A percentile compares a stretch with the other conserved stretches of the same genome.
phyloP scores from a whole-genome alignment of 768 basidiomycete species.

The Chalciporus pseudorubinellus region DNA sequence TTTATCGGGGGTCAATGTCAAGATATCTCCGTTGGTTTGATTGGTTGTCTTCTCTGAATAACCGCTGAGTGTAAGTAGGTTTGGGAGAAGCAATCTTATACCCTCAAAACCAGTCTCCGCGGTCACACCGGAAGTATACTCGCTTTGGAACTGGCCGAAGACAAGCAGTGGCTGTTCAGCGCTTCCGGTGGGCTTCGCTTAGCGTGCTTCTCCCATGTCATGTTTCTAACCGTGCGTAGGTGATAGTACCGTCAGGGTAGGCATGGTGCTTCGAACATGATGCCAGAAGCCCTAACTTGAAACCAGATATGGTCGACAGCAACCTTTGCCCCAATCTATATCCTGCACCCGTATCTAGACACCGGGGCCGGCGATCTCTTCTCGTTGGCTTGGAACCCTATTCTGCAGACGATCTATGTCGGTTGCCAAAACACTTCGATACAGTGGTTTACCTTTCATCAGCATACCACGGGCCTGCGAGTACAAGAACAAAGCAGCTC shows the following conservation, averaged over 20 bases:
- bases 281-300: slow-evolving; percentile 5
- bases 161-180: slow-evolving; percentile 85
- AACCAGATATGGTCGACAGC: slow-evolving; percentile 79
- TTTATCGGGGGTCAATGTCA: slow-evolving; percentile 80
- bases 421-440: slow-evolving; percentile 93
- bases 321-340: slow-evolving; percentile 61
- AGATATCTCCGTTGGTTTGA: slow-evolving; percentile 63
- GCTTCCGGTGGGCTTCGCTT: slow-evolving; percentile 62
- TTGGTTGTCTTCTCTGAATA: neutral
- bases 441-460: slow-evolving; percentile 76
- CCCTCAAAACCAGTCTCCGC: slow-evolving; percentile 61
- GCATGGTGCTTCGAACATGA: slow-evolving; percentile 16
- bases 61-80: slow-evolving; percentile 50
- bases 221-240: slow-evolving; percentile 42
- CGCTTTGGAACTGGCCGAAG: slow-evolving; percentile 69
- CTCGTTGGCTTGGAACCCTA: slow-evolving; percentile 74
- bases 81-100: slow-evolving; percentile 75
- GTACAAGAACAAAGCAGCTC: slow-evolving; percentile 17
- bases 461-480: neutral
- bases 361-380: slow-evolving; percentile 85
- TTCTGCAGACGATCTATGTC: slow-evolving; percentile 70
- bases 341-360: slow-evolving; percentile 76
- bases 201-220: neutral
- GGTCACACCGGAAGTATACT: slow-evolving; percentile 88
- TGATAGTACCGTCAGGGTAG: slow-evolving; percentile 82